Evolutionary conservation across 2,329 filamentous ascomycete genomes (phyloP).

Genomic region (Xylaria sp.): DNA sequence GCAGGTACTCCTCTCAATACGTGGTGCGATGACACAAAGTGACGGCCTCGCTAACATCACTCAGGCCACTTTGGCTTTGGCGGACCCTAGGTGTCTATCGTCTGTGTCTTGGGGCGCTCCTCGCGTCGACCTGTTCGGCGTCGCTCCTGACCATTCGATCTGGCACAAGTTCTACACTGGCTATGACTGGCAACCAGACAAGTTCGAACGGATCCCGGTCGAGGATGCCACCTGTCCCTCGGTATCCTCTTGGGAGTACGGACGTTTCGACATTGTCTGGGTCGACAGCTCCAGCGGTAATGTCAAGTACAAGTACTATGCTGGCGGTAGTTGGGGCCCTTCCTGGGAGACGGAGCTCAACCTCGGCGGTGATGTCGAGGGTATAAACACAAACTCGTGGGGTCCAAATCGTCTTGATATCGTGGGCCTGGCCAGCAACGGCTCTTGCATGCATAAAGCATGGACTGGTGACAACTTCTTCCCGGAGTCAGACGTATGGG

Average conservation of each 20-base stretch:
- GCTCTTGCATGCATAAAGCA: conserved; percentile 21
- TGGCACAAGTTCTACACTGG: conserved; percentile 21
- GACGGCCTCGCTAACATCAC: neutral
- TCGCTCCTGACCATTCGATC: conserved; percentile 11
- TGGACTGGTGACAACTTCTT: conserved; percentile 19
- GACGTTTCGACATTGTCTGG: conserved; percentile 20
- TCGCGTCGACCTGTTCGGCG: conserved; percentile 16
- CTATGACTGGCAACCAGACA: conserved; percentile 20
- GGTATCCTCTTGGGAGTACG: conserved; percentile 18
- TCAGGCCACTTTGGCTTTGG: conserved; percentile 4
- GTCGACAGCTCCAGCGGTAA: conserved; percentile 4
- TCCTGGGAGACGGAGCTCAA: conserved; percentile 17
- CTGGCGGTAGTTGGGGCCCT: conserved; percentile 19
- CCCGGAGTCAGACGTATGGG: conserved; percentile 12
- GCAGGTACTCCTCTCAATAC: neutral
- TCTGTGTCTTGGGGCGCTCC: conserved; percentile 15
- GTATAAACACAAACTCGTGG: conserved; percentile 14
- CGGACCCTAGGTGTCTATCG: conserved; percentile 1
- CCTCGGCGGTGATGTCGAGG: conserved; percentile 14
- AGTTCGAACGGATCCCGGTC: conserved; percentile 18
- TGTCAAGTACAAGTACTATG: conserved; percentile 24
- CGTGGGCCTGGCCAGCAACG: conserved; percentile 13
- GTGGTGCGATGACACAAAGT: neutral
- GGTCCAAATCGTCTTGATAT: conserved; percentile 18
- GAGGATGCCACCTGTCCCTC: conserved; percentile 13